Percentiles rank a stretch among this genome's conserved stretches.
Evolutionary conservation across 2,329 filamentous ascomycete genomes (phyloP).

Genomic region (Colletotrichum australisinense): DNA sequence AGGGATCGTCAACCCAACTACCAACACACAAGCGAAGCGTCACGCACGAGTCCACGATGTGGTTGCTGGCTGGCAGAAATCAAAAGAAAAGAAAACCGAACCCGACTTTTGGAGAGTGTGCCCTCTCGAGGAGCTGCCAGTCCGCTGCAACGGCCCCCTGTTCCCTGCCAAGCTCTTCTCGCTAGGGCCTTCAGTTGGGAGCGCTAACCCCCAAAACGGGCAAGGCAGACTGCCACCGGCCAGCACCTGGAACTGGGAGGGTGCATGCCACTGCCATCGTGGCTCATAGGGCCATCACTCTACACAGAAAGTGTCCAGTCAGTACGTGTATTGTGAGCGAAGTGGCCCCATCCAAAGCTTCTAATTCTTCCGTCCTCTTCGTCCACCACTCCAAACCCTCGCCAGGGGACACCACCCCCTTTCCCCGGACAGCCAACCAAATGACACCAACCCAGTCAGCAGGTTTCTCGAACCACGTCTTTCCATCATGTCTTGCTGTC

Average conservation of each 20-base stretch:
- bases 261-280: slow-evolving; percentile 2
- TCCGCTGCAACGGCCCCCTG: slow-evolving; percentile 16
- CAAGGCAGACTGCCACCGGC: slow-evolving; percentile 12
- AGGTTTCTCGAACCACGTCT: slow-evolving; percentile 24
- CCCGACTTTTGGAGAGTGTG: slow-evolving; percentile 19
- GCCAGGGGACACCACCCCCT: neutral
- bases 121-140: neutral
- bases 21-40: neutral
- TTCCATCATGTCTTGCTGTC: slow-evolving; percentile 16
- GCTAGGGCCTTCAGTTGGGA: neutral
- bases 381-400: slow-evolving; percentile 1
- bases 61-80: neutral
- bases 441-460: slow-evolving; percentile 8
- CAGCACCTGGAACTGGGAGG: neutral
- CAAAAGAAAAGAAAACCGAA: neutral
- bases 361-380: neutral
- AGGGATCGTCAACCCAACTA: slow-evolving; percentile 8
- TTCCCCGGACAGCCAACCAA: slow-evolving; percentile 21
- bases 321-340: neutral
- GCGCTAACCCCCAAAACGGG: slow-evolving; percentile 7
- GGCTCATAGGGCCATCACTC: neutral
- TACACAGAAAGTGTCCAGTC: too few relatives aligned
- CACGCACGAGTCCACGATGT: slow-evolving; percentile 15
- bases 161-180: slow-evolving; percentile 20
- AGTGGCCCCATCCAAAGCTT: neutral